Percentiles rank a stretch among this genome's conserved stretches.
Conservation (phyloP, 306 rosid genomes). For the Begonia peltatifolia region DNA sequence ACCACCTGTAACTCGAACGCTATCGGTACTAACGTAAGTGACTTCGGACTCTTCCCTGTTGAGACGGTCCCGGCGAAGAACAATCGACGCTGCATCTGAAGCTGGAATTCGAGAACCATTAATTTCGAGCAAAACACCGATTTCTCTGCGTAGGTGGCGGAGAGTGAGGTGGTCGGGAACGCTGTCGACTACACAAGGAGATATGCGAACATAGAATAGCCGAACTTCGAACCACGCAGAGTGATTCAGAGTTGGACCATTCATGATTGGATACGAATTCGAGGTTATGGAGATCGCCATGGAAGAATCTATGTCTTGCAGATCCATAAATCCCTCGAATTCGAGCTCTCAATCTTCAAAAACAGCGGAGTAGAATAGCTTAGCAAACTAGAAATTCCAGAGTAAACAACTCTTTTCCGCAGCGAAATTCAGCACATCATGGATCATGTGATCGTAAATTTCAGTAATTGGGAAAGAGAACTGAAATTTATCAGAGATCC, state of each 20-base stretch:
- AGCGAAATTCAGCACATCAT: background rate
- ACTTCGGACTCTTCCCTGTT: constrained; percentile 62
- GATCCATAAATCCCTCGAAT: constrained; percentile 27
- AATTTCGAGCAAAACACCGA: constrained; percentile 47
- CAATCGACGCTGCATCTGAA: constrained; percentile 25
- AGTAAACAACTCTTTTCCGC: background rate
- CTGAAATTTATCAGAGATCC: too few relatives aligned
- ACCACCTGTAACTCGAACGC: constrained; percentile 43
- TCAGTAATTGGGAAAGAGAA: background rate
- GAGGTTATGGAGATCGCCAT: constrained; percentile 25
- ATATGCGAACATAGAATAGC: constrained; percentile 57
- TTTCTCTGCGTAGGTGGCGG: constrained; percentile 41
- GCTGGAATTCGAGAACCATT: constrained; percentile 40
- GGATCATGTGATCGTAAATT: constrained; percentile 4
- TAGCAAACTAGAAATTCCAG: background rate
- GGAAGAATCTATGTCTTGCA: constrained; percentile 20
- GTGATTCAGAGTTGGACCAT: constrained; percentile 28
- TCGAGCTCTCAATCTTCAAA: background rate
- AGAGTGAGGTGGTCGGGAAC: constrained; percentile 53
- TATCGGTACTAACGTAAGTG: constrained; percentile 79
- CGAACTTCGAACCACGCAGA: constrained; percentile 47
- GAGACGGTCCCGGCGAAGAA: constrained; percentile 54
- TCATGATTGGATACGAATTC: constrained; percentile 23
- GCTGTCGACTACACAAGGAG: constrained; percentile 41
- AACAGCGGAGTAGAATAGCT: background rate